Base-by-base conservation (phyloP, 345 rosid species). In the Leavenworthia alabamica region DNA sequence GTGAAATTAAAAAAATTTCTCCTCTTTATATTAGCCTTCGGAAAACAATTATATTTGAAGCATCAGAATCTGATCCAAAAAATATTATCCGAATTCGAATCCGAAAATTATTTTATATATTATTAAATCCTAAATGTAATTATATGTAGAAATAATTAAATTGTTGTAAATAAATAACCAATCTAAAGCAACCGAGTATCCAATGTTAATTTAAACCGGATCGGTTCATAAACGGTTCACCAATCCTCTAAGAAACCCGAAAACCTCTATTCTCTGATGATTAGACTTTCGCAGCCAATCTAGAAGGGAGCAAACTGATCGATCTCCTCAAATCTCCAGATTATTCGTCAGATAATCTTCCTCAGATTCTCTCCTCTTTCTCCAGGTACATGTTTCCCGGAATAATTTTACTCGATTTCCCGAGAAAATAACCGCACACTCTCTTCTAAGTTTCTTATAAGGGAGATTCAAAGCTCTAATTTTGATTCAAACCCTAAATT, bases 301-400 rank as follows among this genome's bases (percentile, higher is more conserved):
- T 68, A 51, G 62, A 60, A 52, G 42, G 62, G 51, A 52, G 42
- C 56, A 36, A 62, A n/a, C n/a, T n/a, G n/a, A n/a, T 6, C 44
- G 63, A 69, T 36, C 41, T 23, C 20, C 17, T 11, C 37, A 42
- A 43, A 23, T 60, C 60, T 50, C 23, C 54, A 20, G 6, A 24
- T 40, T 29, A 2, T 11, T 28, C 19, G 26, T 27, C 23, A 42
- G 52, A 46, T 4, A 2, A 45, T 56, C 62, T 24, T 9, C 31
- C 20, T 39, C 16, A 61, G 73, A 53, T 43, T 68, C 31, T 68
- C 53, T 68, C 31, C 40, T 23, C 26, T 41, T 41, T 53, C 56
- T 70, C 28, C 74, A 56, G 74, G 74, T 70, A 62, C 50, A 7
- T 32, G 15, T 46, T 8, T 52, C 36, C 11, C 60, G 40, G 47